Base-by-base conservation (phyloP, 1,284 basidiomycete species). In the Trichosporon faecale region DNA sequence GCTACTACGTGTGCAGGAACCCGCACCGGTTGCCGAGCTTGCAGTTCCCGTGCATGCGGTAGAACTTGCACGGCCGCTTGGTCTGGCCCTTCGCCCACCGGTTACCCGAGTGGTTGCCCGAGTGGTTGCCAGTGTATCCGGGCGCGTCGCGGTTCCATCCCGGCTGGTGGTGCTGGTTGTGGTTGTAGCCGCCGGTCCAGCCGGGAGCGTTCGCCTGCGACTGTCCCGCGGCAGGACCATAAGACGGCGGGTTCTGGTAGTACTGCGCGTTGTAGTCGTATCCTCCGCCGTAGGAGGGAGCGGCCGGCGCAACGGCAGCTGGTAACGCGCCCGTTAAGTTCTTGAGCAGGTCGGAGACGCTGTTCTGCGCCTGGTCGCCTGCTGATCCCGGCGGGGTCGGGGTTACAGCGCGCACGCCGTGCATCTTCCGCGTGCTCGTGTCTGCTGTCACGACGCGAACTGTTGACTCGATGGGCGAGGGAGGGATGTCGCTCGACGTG, bases 381-480 rank as follows among this genome's bases (percentile, higher is more conserved):
- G 66, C 68, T 12, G 63, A 8, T n/a, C 67, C 40, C 0, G 70
- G 61, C 11, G 66, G 23, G 3, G 57, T 52, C 5, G 55, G n/a
- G 8, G 40, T 9, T 5, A 23, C 29, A 12, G 40, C 46, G 31
- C 25, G 55, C 27, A 55, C 52, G 33, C 27, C 55, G 68, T 68
- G 65, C 63, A 71, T 67, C 61, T 68, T 64, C 25, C 33, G 23
- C 16, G 70, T 72, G 35, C 57, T 60, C 44, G 16, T 14, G 65
- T 68, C 67, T 4, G 21, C 27, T 8, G 5, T 12, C 11, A 77
- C 72, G 21, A 73, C 69, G 9, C 69, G 63, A 2, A 79, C 78
- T 12, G 57, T 68, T 1, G 64, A 55, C 63, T 82, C 78, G 55
- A 73, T 70, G 0, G 77, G 70, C 12, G 72, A 66, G 0, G 72